phyloP scores from a whole-genome alignment of 1,284 basidiomycete species.

The Apiotrichum gamsii region DNA sequence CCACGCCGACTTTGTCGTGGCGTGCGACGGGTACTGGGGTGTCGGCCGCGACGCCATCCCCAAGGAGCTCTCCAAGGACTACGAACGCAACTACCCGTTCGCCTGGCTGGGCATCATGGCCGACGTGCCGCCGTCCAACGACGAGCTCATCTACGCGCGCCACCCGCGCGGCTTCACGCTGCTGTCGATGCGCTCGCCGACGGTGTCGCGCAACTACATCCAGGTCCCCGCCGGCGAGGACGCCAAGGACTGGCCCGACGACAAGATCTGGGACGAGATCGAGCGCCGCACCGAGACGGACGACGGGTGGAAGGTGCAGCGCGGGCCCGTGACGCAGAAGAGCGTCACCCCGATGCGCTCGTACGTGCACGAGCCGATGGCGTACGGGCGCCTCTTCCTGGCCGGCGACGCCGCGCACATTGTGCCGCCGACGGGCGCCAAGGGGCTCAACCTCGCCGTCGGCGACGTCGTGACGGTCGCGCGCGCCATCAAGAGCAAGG shows the following conservation, averaged over 20 bases:
- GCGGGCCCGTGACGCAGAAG: slow-evolving; percentile 16
- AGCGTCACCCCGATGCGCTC: slow-evolving; percentile 19
- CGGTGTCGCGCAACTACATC: slow-evolving; percentile 19
- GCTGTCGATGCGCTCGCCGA: slow-evolving; percentile 17
- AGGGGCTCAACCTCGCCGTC: slow-evolving; percentile 19
- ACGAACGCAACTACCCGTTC: slow-evolving; percentile 19
- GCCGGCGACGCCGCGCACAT: slow-evolving; percentile 21
- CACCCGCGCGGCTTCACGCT: slow-evolving; percentile 14
- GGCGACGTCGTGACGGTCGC: slow-evolving; percentile 21
- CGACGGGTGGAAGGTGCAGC: slow-evolving; percentile 18
- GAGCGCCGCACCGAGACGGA: slow-evolving; percentile 11
- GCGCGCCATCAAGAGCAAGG: slow-evolving; percentile 16
- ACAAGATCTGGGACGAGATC: slow-evolving; percentile 18
- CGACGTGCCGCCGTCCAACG: slow-evolving; percentile 18
- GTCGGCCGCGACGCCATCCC: slow-evolving; percentile 17
- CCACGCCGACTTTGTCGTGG: slow-evolving; percentile 14
- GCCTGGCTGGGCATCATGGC: slow-evolving; percentile 20
- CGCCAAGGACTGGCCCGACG: slow-evolving; percentile 17
- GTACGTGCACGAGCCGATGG: slow-evolving; percentile 21
- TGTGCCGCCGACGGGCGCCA: slow-evolving; percentile 18
- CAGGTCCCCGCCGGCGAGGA: slow-evolving; percentile 17
- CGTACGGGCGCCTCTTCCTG: slow-evolving; percentile 17
- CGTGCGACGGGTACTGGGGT: slow-evolving; percentile 19
- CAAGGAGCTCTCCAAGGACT: slow-evolving; percentile 9
- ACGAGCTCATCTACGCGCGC: slow-evolving; percentile 21